phyloP scores from a whole-genome alignment of 768 basidiomycete genomes.

The Gyrodon lividus region DNA sequence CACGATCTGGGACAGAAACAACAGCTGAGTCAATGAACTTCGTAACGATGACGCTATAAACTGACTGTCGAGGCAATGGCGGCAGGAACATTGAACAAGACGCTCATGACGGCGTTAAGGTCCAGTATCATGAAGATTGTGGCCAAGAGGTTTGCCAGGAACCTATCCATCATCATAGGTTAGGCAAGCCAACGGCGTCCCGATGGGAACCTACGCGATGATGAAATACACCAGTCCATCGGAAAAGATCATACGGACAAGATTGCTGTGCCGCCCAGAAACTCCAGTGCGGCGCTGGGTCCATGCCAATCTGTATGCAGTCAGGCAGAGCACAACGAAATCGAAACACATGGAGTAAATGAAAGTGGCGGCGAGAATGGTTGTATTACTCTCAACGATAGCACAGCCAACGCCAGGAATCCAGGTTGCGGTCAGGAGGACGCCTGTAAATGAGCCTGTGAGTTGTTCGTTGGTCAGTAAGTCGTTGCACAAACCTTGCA shows the following conservation, averaged over 20 bases:
- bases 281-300: constrained; percentile 12
- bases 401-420: constrained; percentile 46
- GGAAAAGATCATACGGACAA: constrained; percentile 63
- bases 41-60: neutral
- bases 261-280: constrained; percentile 38
- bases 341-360: constrained; percentile 80
- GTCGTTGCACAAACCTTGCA: constrained; percentile 48
- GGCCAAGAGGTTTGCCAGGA: constrained; percentile 38
- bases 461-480: neutral
- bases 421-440: constrained; percentile 61
- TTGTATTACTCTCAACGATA: constrained; percentile 61
- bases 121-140: constrained; percentile 64
- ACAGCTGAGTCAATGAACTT: neutral
- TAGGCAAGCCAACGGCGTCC: constrained; percentile 24
- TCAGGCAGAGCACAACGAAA: constrained; percentile 56
- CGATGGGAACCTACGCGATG: constrained; percentile 52
- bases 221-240: constrained; percentile 77
- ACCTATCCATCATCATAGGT: neutral
- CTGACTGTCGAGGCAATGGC: constrained; percentile 52
- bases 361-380: constrained; percentile 64
- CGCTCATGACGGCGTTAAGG: constrained; percentile 64
- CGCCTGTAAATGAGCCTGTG: constrained; percentile 37
- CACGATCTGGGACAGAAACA: constrained; percentile 41
- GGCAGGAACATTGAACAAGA: constrained; percentile 66
- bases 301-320: constrained; percentile 55